Conservation (phyloP, 2,329 filamentous ascomycete genomes). For the Trichoderma arundinaceum region DNA sequence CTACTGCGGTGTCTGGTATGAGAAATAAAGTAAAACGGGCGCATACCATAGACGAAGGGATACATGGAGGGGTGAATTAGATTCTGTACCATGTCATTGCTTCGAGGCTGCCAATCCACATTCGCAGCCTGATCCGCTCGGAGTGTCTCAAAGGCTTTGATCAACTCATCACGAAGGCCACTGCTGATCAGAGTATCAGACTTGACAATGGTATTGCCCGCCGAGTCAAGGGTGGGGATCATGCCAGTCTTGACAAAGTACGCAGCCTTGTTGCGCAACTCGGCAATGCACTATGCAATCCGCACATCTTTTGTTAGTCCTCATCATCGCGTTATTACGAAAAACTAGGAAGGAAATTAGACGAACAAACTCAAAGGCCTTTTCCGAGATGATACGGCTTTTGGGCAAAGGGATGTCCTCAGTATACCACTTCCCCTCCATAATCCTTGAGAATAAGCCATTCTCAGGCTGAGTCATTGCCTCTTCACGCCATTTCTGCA, state of each 20-base stretch:
- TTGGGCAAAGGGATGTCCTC: conserved; percentile 18
- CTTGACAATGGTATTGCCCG: conserved; percentile 15
- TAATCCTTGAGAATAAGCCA: conserved; percentile 27
- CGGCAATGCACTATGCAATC: conserved; percentile 42
- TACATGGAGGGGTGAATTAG: conserved; percentile 30
- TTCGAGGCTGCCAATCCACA: conserved; percentile 62
- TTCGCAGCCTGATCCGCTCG: conserved; percentile 15
- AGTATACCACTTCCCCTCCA: conserved; percentile 20
- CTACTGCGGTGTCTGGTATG: too few relatives aligned
- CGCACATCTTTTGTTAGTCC: not conserved
- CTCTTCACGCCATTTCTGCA: conserved; percentile 38
- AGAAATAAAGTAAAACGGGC: too few relatives aligned
- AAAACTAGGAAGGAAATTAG: not conserved
- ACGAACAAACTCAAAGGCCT: conserved; percentile 46
- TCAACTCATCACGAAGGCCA: conserved; percentile 15
- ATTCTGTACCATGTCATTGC: conserved; percentile 55
- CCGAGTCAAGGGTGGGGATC: conserved; percentile 37
- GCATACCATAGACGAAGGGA: conserved; percentile 32
- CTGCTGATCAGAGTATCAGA: conserved; percentile 18
- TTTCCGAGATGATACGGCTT: conserved; percentile 26
- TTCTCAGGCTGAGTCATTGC: conserved; percentile 28
- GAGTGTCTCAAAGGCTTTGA: conserved; percentile 24
- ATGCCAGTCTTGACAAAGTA: conserved; percentile 47
- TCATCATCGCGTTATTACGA: too few relatives aligned
- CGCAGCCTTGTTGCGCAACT: conserved; percentile 54